Evolutionary conservation across 2,329 filamentous ascomycete genomes (phyloP), one percentile per base, ranked within the genome.

Genomic region (Fusarium musae): DNA sequence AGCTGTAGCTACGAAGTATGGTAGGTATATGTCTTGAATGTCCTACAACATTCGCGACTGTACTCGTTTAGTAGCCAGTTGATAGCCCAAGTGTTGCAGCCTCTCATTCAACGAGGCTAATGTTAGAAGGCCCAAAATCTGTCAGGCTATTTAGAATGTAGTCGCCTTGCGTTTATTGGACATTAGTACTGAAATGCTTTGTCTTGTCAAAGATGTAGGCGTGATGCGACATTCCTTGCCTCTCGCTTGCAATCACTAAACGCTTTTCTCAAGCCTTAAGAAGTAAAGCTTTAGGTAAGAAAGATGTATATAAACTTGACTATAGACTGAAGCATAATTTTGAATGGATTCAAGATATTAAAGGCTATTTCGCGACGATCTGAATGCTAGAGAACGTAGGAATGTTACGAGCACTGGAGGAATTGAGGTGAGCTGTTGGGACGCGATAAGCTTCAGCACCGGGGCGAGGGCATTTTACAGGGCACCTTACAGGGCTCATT

Each of bases 241-340:
- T 12, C 37, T 39, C 10, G 17, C 10, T 19, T 19, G 2, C 2
- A 10, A 11, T 39, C 17, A 39, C 17, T 11, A 12, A 17, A 39
- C 10, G 37, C 37, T 19, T 39, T 39, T 39, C 11, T 34, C 37
- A 39, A 39, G 9, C 6, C 37, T 39, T 7, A 2, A 11, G 17
- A 19, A 9, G 15, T 0, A 23, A 10, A 11, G 4, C 5, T 10
- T 10, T 23, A 3, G 16, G 5, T 23, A 11, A 23, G 6, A 16
- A 11, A 2, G 16, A 23, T 1, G 1, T 9, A 9, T 23, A 16
- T 1, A 9, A 4, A 3, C 13, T 43, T 43, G 4, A 11, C 13
- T 10, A 0, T 6, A 23, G n/a, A 23, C 1, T 5, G 9, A 3
- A 42, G 5, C 23, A 11, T 42, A 7, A 3, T 10, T 9, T 4